These are phyloP conservation scores for Vachellia collinsii DNA, from an alignment of 306 rosid species.

Conservation along the genomic window DNA sequence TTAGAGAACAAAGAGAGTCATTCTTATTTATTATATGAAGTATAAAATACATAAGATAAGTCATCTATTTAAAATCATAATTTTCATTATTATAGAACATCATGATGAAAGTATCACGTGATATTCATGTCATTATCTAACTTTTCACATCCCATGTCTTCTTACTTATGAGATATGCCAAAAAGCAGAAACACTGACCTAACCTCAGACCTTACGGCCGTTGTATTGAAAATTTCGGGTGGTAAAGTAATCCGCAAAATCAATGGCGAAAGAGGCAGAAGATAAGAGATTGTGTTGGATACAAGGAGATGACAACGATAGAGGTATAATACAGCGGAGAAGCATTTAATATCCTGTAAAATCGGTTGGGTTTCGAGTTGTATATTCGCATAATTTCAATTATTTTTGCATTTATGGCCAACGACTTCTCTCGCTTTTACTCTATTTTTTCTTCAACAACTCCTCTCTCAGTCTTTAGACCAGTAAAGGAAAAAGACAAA, in stretches of 20 bases:
- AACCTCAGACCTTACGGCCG: background rate
- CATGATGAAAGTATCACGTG: too few species aligned
- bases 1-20: too few species aligned
- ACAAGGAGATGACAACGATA: slow-evolving; percentile 20
- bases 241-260: background rate
- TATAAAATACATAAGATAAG: too few species aligned
- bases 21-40: too few species aligned
- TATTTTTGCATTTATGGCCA: slow-evolving; percentile 43
- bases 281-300: background rate
- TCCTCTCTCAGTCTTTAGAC: slow-evolving; percentile 30
- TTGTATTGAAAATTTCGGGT: background rate
- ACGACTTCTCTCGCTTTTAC: slow-evolving; percentile 32
- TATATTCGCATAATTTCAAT: slow-evolving; percentile 32
- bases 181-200: background rate
- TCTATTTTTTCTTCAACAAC: slow-evolving; percentile 34
- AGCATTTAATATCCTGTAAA: slow-evolving; percentile 45
- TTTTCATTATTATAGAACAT: too few species aligned
- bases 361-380: slow-evolving; percentile 43
- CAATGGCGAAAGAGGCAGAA: background rate
- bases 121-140: too few species aligned
- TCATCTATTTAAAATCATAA: too few species aligned
- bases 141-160: background rate
- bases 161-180: background rate
- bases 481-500: background rate
- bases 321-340: background rate